Base-by-base conservation (phyloP, 192 early-diverging fungal species). In the Helicostylum pulchrum region DNA sequence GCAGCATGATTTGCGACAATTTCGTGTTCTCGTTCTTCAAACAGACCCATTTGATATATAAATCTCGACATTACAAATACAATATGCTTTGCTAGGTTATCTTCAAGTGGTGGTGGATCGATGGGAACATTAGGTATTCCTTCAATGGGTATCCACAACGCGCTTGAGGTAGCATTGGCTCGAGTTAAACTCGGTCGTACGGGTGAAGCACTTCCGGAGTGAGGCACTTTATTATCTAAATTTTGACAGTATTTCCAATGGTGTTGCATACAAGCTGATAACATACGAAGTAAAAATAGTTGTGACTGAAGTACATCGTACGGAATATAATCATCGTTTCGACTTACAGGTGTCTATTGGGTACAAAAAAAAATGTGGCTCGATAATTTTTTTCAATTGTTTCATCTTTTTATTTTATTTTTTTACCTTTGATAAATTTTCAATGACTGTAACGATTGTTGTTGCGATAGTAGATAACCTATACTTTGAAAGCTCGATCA, bases 181-280 rank as follows among this genome's bases (percentile, higher is more conserved):
- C 36, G 1, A 17, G 8, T 56, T 44, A 44, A 42, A 11, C 43
- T 59, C 11, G 32, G 42, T 59, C 12, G 3, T 26, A 45, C 21
- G 4, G 46, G 46, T 15, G 46, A 48, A 12, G 12, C 15, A 48
- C 4, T 14, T 15, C 46, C 46, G 4, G 15, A 14, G n/a, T 14
- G 12, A 14, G 17, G 4, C 4, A 19, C 36, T 43, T 45, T 59
- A 5, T 43, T 45, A 44, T 59, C 42, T 20, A 44, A 20, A 44
- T 8, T 5, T 15, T 59, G 57, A 30, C 39, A 26, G 7, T 59
- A 42, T 14, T 43, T 72, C 92, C 92, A 94, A 67, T 89, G 80
- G 53, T 84, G 86, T 42, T 89, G 84, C 86, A 92, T 91, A 66
- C 92, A 92, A 56, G 84, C 85, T 10, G 88, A 88, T 26, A 94